Evolutionary conservation across 768 basidiomycete species (phyloP).

Genomic region (Lactarius akahatsu): DNA sequence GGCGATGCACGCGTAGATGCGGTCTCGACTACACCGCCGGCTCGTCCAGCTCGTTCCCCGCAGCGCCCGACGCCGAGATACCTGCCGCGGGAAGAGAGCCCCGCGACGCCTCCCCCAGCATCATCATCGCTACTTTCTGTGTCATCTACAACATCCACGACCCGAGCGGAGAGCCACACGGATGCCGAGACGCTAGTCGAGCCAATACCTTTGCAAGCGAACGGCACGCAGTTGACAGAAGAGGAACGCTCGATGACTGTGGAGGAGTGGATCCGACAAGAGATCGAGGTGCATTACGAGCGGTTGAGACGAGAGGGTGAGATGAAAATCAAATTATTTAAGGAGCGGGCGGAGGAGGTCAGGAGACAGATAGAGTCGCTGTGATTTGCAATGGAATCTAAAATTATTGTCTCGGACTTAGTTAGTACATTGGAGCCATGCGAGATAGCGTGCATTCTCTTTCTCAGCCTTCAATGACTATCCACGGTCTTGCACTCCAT

Average conservation of each 20-base stretch:
- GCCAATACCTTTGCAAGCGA: conserved; percentile 31
- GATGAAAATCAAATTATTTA: conserved; percentile 49
- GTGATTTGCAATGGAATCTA: conserved; percentile 8
- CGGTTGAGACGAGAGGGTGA: conserved; percentile 54
- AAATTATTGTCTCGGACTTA: background rate
- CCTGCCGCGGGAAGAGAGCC: conserved; percentile 1
- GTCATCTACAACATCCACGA: conserved; percentile 25
- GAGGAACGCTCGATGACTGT: conserved; percentile 76
- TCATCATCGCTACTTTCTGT: conserved; percentile 26
- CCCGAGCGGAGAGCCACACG: conserved; percentile 16
- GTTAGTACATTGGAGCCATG: too few relatives aligned
- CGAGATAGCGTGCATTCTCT: too few relatives aligned
- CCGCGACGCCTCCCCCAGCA: conserved; percentile 21
- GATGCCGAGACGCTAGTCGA: conserved; percentile 32
- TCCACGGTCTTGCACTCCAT: too few relatives aligned
- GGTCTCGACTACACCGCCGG: background rate
- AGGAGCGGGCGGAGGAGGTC: conserved; percentile 42
- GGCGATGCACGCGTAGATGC: background rate
- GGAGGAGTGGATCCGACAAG: conserved; percentile 79
- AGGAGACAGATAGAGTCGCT: conserved; percentile 38
- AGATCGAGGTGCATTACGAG: conserved; percentile 68
- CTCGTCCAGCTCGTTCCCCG: conserved; percentile 1
- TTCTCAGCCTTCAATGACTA: too few relatives aligned
- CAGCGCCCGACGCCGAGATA: background rate
- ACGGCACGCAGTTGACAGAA: conserved; percentile 46